phyloP scores from a whole-genome alignment of 23 red algal genomes.

The Gracilaria gracilis region DNA sequence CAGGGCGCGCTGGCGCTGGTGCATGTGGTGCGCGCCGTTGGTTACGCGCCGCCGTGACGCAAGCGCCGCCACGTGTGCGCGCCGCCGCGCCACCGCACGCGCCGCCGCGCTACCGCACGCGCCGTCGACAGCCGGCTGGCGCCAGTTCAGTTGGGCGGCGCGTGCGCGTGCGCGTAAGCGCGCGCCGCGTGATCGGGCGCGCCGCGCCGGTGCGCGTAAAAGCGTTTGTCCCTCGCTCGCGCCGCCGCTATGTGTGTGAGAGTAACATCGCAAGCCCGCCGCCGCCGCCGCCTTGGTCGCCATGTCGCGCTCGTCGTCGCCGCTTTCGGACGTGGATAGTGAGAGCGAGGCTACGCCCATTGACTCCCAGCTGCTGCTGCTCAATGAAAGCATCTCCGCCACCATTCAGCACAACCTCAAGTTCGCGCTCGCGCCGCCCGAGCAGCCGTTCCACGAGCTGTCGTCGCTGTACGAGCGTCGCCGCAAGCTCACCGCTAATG shows the following conservation, averaged over 20 bases:
- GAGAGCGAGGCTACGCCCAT: background rate
- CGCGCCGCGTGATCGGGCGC: no score
- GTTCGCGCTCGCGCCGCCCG: background rate
- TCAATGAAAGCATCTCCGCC: background rate
- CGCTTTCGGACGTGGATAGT: background rate
- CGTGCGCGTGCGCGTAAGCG: no score
- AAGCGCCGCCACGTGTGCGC: no score
- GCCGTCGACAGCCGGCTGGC: no score
- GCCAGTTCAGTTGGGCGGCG: no score
- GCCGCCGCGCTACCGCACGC: no score
- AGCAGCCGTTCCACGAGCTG: background rate
- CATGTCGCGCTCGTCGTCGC: background rate
- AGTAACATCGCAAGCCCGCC: no score
- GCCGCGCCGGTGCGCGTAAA: no score
- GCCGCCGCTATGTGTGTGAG: no score
- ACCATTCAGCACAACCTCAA: background rate
- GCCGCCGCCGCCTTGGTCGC: no score
- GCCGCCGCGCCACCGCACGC: no score
- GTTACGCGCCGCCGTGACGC: background rate
- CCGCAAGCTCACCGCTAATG: conserved; percentile 5
- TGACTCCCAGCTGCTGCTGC: background rate
- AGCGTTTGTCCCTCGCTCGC: no score
- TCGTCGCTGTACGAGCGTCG: conserved; percentile 39
- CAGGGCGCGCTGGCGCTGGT: conserved; percentile 86
- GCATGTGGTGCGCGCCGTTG: conserved; percentile 38